Evolutionary conservation across 805 yeast genomes (phyloP), one percentile per base, ranked within the genome.

Genomic region (Cyberlindnera japonica): DNA sequence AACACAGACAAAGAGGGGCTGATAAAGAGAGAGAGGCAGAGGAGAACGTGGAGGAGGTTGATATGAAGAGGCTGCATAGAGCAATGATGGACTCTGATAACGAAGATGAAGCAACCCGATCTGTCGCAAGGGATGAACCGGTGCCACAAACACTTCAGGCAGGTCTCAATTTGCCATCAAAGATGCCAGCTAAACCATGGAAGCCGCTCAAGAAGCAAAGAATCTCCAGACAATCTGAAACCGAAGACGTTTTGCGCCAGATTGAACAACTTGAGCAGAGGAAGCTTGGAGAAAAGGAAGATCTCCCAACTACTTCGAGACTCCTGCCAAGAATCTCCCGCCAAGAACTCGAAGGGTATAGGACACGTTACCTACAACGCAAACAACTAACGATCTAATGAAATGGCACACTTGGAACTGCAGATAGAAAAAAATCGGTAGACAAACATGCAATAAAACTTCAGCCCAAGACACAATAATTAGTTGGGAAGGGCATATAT

Each of bases 1-100:
- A 55, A 29, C 66, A 64, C 32, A 46, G 37, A 33, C 45, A 41
- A 35, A 40, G 41, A 12, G 37, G 44, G 21, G 33, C 20, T 15
- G 50, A 50, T 13, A 34, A 35, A 15, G 40, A 35, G 7, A 18
- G 27, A 5, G 32, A 28, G 9, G 43, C 30, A 1, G 40, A 31
- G 18, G 37, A 32, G 36, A 28, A 33, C 8, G 9, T 14, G 4
- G 35, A 18, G 14, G 29, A 26, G 6, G 28, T 27, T 7, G 41
- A 43, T 21, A 33, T 35, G 45, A 33, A 13, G 5, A 15, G 16
- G 31, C 32, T 30, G 18, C 37, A 28, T 16, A 37, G 41, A 19
- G 36, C 43, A 6, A 17, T 42, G 31, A 5, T 45, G 27, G n/a
- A 35, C 6, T 5, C 25, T 9, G 34, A 19, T 20, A n/a, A 31